Conservation (phyloP, 768 basidiomycete genomes). For the Auricularia cornea region DNA sequence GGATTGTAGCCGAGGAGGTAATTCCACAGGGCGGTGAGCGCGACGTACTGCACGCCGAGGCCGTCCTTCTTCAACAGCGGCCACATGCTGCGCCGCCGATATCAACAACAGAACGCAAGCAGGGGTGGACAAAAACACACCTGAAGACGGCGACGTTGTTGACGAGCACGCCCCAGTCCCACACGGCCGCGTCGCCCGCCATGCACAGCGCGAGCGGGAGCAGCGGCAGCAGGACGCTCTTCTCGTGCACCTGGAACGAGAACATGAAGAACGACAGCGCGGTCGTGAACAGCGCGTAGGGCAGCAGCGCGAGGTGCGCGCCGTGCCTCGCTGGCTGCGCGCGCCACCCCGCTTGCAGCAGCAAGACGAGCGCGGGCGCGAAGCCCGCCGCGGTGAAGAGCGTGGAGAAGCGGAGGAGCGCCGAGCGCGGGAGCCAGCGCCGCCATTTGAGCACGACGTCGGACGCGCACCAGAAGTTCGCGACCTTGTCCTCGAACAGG, state of each 20-base stretch:
- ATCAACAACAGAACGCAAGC: background rate
- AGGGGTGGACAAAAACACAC: constrained; percentile 40
- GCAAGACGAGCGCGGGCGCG: constrained; percentile 45
- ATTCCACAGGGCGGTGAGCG: constrained; percentile 70
- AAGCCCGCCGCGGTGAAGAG: constrained; percentile 64
- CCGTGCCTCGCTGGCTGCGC: constrained; percentile 7
- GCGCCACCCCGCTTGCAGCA: constrained; percentile 29
- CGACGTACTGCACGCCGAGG: constrained; percentile 63
- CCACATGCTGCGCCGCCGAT: constrained; percentile 64
- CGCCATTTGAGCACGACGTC: constrained; percentile 88
- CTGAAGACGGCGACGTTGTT: constrained; percentile 87
- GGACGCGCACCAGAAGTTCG: constrained; percentile 95
- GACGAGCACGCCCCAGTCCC: constrained; percentile 62
- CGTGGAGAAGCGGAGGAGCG: constrained; percentile 60
- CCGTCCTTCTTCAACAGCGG: constrained; percentile 78
- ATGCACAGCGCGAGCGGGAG: constrained; percentile 77
- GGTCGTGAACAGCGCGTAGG: constrained; percentile 69
- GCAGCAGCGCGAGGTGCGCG: constrained; percentile 56
- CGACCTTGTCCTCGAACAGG: constrained; percentile 91
- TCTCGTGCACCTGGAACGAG: constrained; percentile 96
- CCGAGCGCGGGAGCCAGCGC: constrained; percentile 32
- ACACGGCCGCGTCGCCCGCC: constrained; percentile 48
- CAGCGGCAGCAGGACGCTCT: constrained; percentile 79
- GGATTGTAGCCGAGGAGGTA: constrained; percentile 72
- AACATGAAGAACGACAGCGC: constrained; percentile 93